Evolutionary conservation across 768 basidiomycete genomes (phyloP), one percentile per base, ranked within the genome.

Genomic region (Kwoniella bestiolae): DNA sequence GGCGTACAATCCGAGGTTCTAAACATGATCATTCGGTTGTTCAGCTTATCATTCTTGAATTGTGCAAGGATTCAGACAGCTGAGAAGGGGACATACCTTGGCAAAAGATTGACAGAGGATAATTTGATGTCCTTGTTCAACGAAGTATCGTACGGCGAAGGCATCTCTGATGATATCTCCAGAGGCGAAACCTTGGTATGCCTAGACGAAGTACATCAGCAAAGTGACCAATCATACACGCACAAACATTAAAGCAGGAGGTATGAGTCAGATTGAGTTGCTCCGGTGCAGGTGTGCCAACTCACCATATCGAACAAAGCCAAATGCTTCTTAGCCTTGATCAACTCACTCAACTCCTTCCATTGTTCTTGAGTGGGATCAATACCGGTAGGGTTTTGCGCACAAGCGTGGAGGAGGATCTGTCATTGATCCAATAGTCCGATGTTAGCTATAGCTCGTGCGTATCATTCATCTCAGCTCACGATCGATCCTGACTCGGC

Each of bases 181-280:
- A 28, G 94, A 96, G 41, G 96, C 95, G 80, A 99, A 99, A 52
- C 96, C 96, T 83, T 97, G 93, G 84, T 99, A 99, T 14, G 96
- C 96, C 79, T 90, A 90, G 21, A 6, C n/a, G 63, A 63, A 31
- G 34, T 62, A 16, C 16, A 50, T 31, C 11, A 28, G 25, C 50
- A n/a, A 51, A 35, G 25, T 25, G 6, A 18, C 45, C 3, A 31
- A 11, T 51, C 16, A 31, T 45, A 44, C 14, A 57, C 32, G 25
- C 5, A 9, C 11, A 21, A 28, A 14, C 14, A 45, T 44, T 28
- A 25, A 18, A 46, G 18, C 28, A 16, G 28, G 21, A 23, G n/a
- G n/a, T n/a, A n/a, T n/a, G n/a, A n/a, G n/a, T n/a, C n/a, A n/a
- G n/a, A n/a, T n/a, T 21, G 28, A 21, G 32, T 31, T 26, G 16